Evolutionary conservation across 2,329 filamentous ascomycete genomes (phyloP).

Genomic region (Uncinocarpus reesii): DNA sequence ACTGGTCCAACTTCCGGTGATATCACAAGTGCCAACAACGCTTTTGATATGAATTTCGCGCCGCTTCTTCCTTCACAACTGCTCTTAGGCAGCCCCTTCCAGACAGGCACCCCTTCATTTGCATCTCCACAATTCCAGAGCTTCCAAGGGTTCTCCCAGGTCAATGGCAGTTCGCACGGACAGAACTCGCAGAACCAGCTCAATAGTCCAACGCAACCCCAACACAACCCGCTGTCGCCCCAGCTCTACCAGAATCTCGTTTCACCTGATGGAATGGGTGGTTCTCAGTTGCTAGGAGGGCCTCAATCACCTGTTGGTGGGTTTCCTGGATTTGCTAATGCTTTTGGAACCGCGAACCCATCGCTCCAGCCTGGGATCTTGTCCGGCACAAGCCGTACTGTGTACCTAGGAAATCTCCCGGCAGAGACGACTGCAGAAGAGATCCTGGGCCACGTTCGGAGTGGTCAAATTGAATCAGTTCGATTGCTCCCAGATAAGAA

Average conservation of each 20-base stretch:
- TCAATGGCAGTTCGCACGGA: slow-evolving; percentile 43
- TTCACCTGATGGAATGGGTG: slow-evolving; percentile 72
- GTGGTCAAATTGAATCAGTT: slow-evolving; percentile 98
- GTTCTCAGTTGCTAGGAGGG: slow-evolving; percentile 65
- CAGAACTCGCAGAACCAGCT: slow-evolving; percentile 52
- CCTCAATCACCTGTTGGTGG: slow-evolving; percentile 76
- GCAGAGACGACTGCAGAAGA: slow-evolving; percentile 94
- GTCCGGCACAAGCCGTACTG: slow-evolving; percentile 85
- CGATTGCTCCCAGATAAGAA: slow-evolving; percentile 96
- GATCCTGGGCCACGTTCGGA: slow-evolving; percentile 89
- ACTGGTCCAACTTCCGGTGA: slow-evolving; percentile 54
- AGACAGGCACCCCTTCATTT: slow-evolving; percentile 87
- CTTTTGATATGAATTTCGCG: slow-evolving; percentile 97
- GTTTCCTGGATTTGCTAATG: slow-evolving; percentile 55
- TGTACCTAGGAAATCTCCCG: slow-evolving; percentile 97
- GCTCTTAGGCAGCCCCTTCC: slow-evolving; percentile 89
- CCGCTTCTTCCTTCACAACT: slow-evolving; percentile 89
- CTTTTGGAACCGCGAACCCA: slow-evolving; percentile 56
- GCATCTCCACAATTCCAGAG: slow-evolving; percentile 84
- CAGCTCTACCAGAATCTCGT: slow-evolving; percentile 76
- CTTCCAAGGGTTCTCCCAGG: slow-evolving; percentile 64
- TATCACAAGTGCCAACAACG: slow-evolving; percentile 71
- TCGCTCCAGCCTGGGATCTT: slow-evolving; percentile 70
- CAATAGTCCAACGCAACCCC: slow-evolving; percentile 64
- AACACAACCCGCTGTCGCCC: slow-evolving; percentile 57